A percentile compares a stretch with the other conserved stretches of the same genome.
Evolutionary conservation across 495 filamentous ascomycete genomes (phyloP).

Genomic region (Jackrogersella minutella): DNA sequence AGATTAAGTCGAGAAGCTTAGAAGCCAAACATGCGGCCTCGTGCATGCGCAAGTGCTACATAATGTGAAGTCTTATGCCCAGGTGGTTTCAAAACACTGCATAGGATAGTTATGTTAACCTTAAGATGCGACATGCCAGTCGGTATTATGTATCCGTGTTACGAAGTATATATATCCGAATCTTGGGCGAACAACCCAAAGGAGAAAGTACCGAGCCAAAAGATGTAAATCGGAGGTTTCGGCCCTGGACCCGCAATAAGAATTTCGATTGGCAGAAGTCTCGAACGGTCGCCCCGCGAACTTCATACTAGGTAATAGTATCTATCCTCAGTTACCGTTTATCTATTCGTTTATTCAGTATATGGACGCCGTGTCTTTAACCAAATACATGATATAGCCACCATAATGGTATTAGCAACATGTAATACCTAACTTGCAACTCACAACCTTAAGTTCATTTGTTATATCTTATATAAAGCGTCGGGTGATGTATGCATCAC

Average conservation of each 20-base stretch:
- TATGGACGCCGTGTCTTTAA: background rate
- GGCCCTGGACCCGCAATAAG: constrained; percentile 38
- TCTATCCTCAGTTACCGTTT: background rate
- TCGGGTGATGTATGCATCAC: background rate
- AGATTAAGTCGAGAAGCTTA: background rate
- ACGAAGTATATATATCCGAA: too few species aligned
- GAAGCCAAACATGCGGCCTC: background rate
- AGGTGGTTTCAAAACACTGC: constrained; percentile 6
- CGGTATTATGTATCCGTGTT: too few species aligned
- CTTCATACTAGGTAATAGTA: background rate
- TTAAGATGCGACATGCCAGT: constrained; percentile 18
- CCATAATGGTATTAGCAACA: background rate
- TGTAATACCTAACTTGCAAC: background rate
- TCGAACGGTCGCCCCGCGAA: constrained; percentile 14
- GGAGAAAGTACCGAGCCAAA: constrained; percentile 35
- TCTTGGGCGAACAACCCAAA: constrained; percentile 25
- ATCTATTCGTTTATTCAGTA: background rate
- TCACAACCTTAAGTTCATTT: background rate
- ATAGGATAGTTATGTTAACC: background rate
- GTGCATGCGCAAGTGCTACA: background rate
- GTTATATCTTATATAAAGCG: background rate
- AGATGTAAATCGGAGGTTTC: constrained; percentile 38
- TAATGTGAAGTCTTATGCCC: constrained; percentile 18
- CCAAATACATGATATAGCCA: background rate
- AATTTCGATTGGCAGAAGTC: constrained; percentile 20